phyloP scores from a whole-genome alignment of 2,329 filamentous ascomycete species.

The Alternaria sp. region DNA sequence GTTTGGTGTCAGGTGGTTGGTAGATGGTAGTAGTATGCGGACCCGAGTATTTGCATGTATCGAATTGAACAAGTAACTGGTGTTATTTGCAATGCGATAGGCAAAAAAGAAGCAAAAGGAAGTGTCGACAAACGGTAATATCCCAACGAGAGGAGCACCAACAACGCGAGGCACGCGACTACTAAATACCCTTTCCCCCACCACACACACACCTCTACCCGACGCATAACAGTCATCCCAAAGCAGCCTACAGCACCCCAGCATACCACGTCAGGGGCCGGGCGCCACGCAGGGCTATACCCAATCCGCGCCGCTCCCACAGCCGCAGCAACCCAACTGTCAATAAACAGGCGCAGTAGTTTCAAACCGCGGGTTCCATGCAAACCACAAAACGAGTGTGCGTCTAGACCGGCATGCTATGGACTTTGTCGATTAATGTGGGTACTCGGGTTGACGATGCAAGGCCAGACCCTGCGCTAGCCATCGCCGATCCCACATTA shows the following conservation, averaged over 20 bases:
- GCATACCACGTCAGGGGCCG: conserved; percentile 1
- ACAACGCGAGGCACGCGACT: not conserved
- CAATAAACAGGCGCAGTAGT: conserved; percentile 16
- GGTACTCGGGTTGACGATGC: not conserved
- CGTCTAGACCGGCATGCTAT: conserved; percentile 2
- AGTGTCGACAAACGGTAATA: not conserved
- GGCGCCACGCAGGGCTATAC: not conserved
- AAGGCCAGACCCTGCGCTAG: conserved; percentile 6
- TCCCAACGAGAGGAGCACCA: not conserved
- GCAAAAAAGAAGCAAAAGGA: not conserved
- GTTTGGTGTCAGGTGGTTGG: not conserved
- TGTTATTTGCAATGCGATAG: not conserved
- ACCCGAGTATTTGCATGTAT: conserved; percentile 9
- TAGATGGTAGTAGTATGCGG: not conserved
- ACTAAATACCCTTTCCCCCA: not conserved
- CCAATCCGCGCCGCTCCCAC: not conserved
- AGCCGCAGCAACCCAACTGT: conserved; percentile 2
- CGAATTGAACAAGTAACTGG: not conserved
- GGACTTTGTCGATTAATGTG: conserved; percentile 1
- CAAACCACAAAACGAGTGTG: conserved; percentile 1
- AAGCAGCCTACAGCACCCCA: not conserved
- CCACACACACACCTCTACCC: not conserved
- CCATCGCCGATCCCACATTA: not conserved
- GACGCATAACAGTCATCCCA: conserved; percentile 1
- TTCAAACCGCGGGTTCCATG: conserved; percentile 12